phyloP scores from a whole-genome alignment of 345 rosid species.

The Arabidopsis thaliana region DNA sequence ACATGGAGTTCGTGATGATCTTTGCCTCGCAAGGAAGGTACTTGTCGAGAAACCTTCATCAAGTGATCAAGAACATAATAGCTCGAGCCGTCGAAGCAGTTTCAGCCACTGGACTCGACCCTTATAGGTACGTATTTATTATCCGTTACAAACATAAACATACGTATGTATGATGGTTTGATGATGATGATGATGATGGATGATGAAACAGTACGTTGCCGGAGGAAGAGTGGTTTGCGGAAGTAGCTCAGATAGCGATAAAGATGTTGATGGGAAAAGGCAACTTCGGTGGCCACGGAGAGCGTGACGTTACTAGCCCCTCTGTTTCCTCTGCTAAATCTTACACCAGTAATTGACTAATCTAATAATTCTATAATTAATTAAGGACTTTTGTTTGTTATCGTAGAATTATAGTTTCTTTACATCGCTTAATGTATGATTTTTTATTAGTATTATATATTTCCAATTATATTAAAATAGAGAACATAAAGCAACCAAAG shows the following conservation, averaged over 20 bases:
- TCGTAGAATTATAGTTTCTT: too few species aligned
- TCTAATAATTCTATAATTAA: not conserved
- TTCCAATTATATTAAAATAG: too few species aligned
- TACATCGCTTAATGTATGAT: too few species aligned
- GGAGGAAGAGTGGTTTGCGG: constrained; percentile 96
- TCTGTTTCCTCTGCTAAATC: constrained; percentile 51
- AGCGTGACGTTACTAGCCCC: constrained; percentile 67
- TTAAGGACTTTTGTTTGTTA: too few species aligned
- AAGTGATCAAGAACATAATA: constrained; percentile 84
- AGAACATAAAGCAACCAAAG: too few species aligned
- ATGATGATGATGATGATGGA: constrained; percentile 9
- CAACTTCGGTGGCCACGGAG: constrained; percentile 55
- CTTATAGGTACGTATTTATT: constrained; percentile 56
- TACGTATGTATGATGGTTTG: not conserved
- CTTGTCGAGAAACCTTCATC: constrained; percentile 78
- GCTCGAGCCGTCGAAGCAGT: constrained; percentile 86
- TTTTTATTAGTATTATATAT: too few species aligned
- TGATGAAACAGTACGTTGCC: constrained; percentile 56
- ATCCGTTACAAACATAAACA: not conserved
- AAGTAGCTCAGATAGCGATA: constrained; percentile 84
- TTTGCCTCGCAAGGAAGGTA: constrained; percentile 91
- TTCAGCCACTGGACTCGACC: constrained; percentile 71
- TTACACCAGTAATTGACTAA: constrained; percentile 40
- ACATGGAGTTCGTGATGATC: constrained; percentile 90
- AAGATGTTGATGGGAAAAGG: constrained; percentile 74